phyloP scores from a whole-genome alignment of 73 alveolate genomes.

The Durusdinium trenchii region DNA sequence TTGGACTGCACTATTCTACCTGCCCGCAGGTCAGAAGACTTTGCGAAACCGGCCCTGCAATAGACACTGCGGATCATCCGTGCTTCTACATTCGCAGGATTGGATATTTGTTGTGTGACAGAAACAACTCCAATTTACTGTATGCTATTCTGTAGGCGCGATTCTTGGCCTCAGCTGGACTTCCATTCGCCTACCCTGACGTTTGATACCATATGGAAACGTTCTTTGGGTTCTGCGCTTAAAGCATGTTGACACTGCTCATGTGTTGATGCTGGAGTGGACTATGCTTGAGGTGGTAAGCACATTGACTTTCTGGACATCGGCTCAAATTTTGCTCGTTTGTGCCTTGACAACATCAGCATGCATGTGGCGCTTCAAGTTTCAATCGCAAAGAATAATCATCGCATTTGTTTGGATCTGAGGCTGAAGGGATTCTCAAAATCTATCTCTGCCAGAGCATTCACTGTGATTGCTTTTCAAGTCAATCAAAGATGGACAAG shows the following conservation, averaged over 20 bases:
- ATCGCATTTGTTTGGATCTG: neutral
- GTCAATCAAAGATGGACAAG: constrained; percentile 39
- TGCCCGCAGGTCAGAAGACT: neutral
- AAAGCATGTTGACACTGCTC: neutral
- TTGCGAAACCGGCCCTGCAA: constrained; percentile 14
- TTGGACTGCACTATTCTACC: too few relatives aligned
- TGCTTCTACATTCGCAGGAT: constrained; percentile 36
- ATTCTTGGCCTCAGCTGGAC: neutral
- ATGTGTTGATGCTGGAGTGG: too few relatives aligned
- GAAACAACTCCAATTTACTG: neutral
- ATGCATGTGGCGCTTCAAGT: neutral
- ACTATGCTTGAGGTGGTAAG: constrained; percentile 7
- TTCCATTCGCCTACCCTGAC: neutral
- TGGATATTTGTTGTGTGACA: neutral
- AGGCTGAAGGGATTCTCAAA: constrained; percentile 67
- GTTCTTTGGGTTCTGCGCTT: neutral
- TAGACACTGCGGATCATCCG: constrained; percentile 34
- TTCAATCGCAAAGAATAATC: neutral
- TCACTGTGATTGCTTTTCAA: constrained; percentile 29
- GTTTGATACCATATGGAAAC: constrained; percentile 15
- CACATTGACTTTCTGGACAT: constrained; percentile 57
- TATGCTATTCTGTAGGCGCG: neutral
- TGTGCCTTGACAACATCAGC: neutral
- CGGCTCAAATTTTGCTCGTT: neutral
- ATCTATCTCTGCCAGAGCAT: constrained; percentile 22